Base-by-base conservation (phyloP, 805 yeast genomes). In the Teunomyces stri region DNA sequence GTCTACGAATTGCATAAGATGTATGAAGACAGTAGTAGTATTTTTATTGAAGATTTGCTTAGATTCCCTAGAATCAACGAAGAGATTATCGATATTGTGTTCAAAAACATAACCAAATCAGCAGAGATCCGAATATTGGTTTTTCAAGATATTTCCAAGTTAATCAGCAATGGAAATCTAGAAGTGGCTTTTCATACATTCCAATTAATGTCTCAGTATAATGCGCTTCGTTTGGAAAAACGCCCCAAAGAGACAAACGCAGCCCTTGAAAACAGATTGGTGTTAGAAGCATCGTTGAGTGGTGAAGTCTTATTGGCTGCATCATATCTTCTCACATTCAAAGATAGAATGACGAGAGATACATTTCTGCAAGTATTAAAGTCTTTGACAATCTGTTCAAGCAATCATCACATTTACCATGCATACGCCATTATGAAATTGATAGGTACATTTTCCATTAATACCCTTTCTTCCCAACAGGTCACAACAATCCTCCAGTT, bases 241-340 rank as follows among this genome's bases (percentile, higher is more conserved):
- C 16, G 7, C 9, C 25, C 5, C 12, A 20, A 37, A 6, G 28
- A 37, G 16, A 21, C 34, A n/a, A 27, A 4, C 3, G 5, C 43
- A 28, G 28, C 29, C 2, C 43, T 45, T 9, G 60, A 49, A 16
- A 56, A 52, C 29, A 22, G 51, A 20, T 25, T 65, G 7, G 47
- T 62, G 1, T 31, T 34, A 2, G 61, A 54, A 37, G 48, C 65
- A 2, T 47, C 50, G 4, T 13, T 45, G 3, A 47, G 52, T 10
- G 68, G 68, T 3, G 66, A 64, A 6, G 53, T 54, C 11, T 33
- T 63, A 9, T 43, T 62, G 6, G 66, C 65, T 3, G 34, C 58
- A 9, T 53, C 64, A 30, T 57, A 53, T 39, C 42, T 51, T 11
- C 16, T 57, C 5, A 37, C 4, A 2, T 53, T 6, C 20, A 20